A percentile compares a stretch with the other conserved stretches of the same genome.
Conservation (phyloP, 2,329 filamentous ascomycete genomes). For the Albifimbria verrucaria region DNA sequence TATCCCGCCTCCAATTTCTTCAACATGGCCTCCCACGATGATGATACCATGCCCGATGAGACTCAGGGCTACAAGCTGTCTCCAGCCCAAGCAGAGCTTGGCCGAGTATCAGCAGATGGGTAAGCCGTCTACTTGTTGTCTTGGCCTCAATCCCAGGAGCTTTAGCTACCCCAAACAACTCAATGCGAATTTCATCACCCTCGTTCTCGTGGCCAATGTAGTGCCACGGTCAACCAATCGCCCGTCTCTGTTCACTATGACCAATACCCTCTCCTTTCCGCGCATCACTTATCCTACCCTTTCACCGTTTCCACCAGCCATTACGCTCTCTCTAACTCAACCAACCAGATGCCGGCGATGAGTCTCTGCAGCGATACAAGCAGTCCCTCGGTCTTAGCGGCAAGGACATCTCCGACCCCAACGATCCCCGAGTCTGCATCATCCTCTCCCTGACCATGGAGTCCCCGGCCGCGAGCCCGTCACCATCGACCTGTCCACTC, state of each 20-base stretch:
- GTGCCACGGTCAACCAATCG: no score
- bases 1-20: slow-evolving; percentile 14
- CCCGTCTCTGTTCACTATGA: not conserved
- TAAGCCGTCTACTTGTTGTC: slow-evolving; percentile 41
- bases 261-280: not conserved
- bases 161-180: not conserved
- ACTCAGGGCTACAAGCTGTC: slow-evolving; percentile 97
- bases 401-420: slow-evolving; percentile 69
- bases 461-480: slow-evolving; percentile 80
- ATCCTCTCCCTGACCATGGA: slow-evolving; percentile 90
- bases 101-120: slow-evolving; percentile 93
- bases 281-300: not conserved
- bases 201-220: no score
- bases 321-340: slow-evolving; percentile 1
- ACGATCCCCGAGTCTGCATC: slow-evolving; percentile 85
- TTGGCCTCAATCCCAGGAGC: not conserved
- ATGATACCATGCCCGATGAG: slow-evolving; percentile 81
- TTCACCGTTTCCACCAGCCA: slow-evolving; percentile 14
- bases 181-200: not conserved
- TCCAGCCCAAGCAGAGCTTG: slow-evolving; percentile 92
- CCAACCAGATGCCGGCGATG: slow-evolving; percentile 66
- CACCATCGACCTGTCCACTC: slow-evolving; percentile 77
- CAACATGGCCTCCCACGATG: slow-evolving; percentile 66
- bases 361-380: slow-evolving; percentile 97
- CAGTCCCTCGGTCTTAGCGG: slow-evolving; percentile 84